Evolutionary conservation across 257 asterid genomes (phyloP), one percentile per base, ranked within the genome.

Genomic region (Nicotiana noctiflora): DNA sequence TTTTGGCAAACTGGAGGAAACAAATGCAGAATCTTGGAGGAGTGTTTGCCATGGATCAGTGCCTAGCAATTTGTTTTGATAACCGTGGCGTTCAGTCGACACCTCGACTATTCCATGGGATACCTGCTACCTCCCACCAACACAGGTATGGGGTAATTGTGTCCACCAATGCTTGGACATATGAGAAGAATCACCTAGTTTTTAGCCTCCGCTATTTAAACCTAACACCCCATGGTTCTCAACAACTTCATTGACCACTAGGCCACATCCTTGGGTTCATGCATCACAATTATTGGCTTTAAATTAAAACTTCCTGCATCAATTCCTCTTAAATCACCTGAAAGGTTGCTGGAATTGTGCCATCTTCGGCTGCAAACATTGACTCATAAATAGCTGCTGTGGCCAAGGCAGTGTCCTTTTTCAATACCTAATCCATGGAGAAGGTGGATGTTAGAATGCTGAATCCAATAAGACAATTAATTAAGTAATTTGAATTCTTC

Each of bases 321-420:
- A 55, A 5, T 15, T 32, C 37, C 10, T 44, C 23, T 46, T 23
- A 46, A 37, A 32, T 81, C 85, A 95, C 99, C 98, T 93, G 98
- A 84, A 93, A 95, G 52, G 98, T 95, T 79, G 97, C 95, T 25
- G 99, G 99, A 82, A 95, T 86, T 80, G 95, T 90, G 85, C 98
- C 99, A 88, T 95, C 99, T 79, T 92, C 98, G 8, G 92, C 95
- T 59, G 92, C 98, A 92, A 93, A 95, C 98, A 95, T 95, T 7
- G 97, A 92, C 82, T 92, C 97, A 78, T 95, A 93, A 79, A 95
- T 87, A 83, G 97, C 97, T 83, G 98, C 96, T 31, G 97, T 91
- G 29, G 98, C 98, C 65, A 95, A 86, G 21, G 96, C 99, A 3
- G 98, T 95, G 61, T 93, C 99, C 88, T 97, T 92, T 51, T 90